phyloP scores from a whole-genome alignment of 2,329 filamentous ascomycete species.

The Corynespora cassiicola region DNA sequence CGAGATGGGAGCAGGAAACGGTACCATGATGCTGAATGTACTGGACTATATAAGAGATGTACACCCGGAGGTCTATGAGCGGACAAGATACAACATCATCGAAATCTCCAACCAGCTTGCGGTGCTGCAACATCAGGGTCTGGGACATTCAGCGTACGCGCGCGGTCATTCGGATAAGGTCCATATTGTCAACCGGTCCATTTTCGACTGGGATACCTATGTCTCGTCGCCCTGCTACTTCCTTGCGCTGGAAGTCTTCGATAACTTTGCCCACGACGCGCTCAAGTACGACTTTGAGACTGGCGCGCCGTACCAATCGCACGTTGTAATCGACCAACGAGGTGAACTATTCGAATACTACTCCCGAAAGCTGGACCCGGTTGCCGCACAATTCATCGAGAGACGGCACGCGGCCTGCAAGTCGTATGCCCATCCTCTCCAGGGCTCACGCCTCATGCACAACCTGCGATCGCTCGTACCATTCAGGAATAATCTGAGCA shows the following conservation, averaged over 20 bases:
- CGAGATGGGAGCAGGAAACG: conserved; percentile 97
- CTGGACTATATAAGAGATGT: conserved; percentile 92
- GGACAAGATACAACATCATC: conserved; percentile 93
- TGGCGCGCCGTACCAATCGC: conserved; percentile 83
- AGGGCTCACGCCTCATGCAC: conserved; percentile 60
- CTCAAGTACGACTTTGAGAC: conserved; percentile 88
- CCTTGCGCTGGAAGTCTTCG: conserved; percentile 95
- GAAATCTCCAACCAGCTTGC: conserved; percentile 90
- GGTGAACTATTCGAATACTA: conserved; percentile 98
- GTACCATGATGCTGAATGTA: conserved; percentile 97
- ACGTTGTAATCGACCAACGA: conserved; percentile 80
- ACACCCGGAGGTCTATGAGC: conserved; percentile 90
- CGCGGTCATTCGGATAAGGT: conserved; percentile 84
- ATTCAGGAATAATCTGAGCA: conserved; percentile 76
- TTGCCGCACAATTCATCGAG: conserved; percentile 81
- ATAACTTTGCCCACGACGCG: conserved; percentile 96
- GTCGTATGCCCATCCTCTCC: conserved; percentile 69
- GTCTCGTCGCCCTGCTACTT: conserved; percentile 97
- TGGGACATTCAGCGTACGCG: conserved; percentile 70
- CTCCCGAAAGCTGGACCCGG: conserved; percentile 77
- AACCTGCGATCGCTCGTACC: conserved; percentile 70
- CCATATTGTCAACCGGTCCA: conserved; percentile 91
- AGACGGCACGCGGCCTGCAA: conserved; percentile 77
- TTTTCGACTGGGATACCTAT: conserved; percentile 90
- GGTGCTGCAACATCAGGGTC: conserved; percentile 73